phyloP scores from a whole-genome alignment of 768 basidiomycete species.

The Cystofilobasidium capitatum region DNA sequence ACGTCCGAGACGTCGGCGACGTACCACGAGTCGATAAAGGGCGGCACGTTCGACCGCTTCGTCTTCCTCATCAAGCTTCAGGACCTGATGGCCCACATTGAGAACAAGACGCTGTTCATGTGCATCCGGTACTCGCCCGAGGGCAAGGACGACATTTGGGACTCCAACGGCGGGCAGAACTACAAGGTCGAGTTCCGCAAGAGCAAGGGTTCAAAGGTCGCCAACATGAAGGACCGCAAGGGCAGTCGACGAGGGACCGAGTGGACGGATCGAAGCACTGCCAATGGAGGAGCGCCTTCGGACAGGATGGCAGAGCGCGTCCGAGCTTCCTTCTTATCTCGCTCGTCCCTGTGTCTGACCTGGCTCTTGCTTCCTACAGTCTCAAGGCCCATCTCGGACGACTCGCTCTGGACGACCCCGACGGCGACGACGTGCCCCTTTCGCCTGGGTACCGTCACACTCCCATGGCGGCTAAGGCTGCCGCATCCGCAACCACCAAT shows the following conservation, averaged over 20 bases:
- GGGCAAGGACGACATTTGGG: constrained; percentile 72
- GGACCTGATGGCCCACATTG: constrained; percentile 64
- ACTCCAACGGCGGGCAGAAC: constrained; percentile 72
- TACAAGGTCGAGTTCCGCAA: constrained; percentile 63
- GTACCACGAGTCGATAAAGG: constrained; percentile 47
- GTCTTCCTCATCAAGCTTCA: constrained; percentile 62
- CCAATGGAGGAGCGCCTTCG: constrained; percentile 15
- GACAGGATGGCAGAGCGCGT: constrained; percentile 23
- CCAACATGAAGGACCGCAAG: constrained; percentile 11
- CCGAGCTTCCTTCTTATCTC: not conserved
- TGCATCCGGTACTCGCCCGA: constrained; percentile 57
- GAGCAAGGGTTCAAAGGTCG: constrained; percentile 11
- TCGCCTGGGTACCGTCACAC: not conserved
- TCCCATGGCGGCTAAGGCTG: not conserved
- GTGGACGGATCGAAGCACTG: constrained; percentile 20
- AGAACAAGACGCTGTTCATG: constrained; percentile 72
- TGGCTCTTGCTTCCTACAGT: too few relatives aligned
- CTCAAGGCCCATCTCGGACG: constrained; percentile 21
- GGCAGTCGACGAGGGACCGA: constrained; percentile 12
- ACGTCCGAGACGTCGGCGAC: constrained; percentile 82
- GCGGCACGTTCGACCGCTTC: constrained; percentile 58
- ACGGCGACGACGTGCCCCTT: constrained; percentile 5
- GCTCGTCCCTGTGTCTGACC: not conserved
- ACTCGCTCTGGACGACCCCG: constrained; percentile 15
- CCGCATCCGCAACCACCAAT: not conserved